Evolutionary conservation across 2,329 filamentous ascomycete species (phyloP).

Genomic region (Microcera coccophila): DNA sequence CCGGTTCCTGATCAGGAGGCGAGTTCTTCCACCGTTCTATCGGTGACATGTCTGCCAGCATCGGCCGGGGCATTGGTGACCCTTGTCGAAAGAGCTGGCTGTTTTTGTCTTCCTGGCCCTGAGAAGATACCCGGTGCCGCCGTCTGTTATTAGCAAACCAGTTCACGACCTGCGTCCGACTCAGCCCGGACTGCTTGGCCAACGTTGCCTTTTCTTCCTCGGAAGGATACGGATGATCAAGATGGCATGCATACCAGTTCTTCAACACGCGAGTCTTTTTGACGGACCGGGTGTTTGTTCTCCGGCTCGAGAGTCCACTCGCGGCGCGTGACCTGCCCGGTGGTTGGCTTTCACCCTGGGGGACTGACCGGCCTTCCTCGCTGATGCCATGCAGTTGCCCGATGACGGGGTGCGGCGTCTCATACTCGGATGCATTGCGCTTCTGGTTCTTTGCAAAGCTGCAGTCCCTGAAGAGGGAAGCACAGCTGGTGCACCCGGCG

Average conservation of each 20-base stretch:
- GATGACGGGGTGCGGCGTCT: slow-evolving; percentile 44
- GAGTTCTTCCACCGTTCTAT: slow-evolving; percentile 42
- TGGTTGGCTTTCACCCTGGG: slow-evolving; percentile 8
- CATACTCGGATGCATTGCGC: slow-evolving; percentile 42
- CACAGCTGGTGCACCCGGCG: slow-evolving; percentile 47
- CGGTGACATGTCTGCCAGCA: slow-evolving; percentile 39
- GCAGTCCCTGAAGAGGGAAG: slow-evolving; percentile 47
- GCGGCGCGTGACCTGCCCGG: slow-evolving; percentile 5
- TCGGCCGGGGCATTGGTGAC: slow-evolving; percentile 40
- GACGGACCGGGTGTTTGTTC: slow-evolving; percentile 39
- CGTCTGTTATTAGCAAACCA: slow-evolving; percentile 51
- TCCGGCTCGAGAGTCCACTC: slow-evolving; percentile 25
- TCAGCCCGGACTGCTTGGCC: slow-evolving; percentile 42
- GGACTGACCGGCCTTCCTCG: slow-evolving; percentile 30
- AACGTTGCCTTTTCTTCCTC: slow-evolving; percentile 43
- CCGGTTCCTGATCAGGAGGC: slow-evolving; percentile 44
- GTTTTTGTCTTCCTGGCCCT: slow-evolving; percentile 24
- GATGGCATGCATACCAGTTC: slow-evolving; percentile 44
- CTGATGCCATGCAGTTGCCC: slow-evolving; percentile 47
- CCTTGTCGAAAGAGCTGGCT: slow-evolving; percentile 33
- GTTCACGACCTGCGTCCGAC: slow-evolving; percentile 42
- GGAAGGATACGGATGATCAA: slow-evolving; percentile 46
- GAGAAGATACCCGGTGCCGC: slow-evolving; percentile 38
- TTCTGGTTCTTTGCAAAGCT: slow-evolving; percentile 45
- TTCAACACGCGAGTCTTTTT: slow-evolving; percentile 43